A percentile compares a stretch with the other conserved stretches of the same genome.
Conservation (phyloP, 768 basidiomycete genomes). For the Leccinum fibrillosum region DNA sequence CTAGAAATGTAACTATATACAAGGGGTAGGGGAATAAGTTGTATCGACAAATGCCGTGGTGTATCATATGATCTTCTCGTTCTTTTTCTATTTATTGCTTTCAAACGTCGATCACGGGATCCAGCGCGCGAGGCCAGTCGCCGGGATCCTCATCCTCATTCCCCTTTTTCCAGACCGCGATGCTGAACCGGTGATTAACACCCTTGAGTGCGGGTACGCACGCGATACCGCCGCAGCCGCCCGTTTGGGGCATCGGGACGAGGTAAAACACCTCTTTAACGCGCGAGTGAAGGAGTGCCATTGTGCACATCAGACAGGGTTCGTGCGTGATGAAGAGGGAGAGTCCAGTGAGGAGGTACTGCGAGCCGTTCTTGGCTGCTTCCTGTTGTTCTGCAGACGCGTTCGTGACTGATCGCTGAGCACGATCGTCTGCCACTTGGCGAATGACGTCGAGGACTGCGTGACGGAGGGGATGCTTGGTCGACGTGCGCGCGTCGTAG, state of each 20-base stretch:
- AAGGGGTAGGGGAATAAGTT: background rate
- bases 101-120: slow-evolving; percentile 10
- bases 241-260: slow-evolving; percentile 68
- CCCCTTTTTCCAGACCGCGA: slow-evolving; percentile 58
- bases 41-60: background rate
- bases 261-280: slow-evolving; percentile 83
- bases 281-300: slow-evolving; percentile 94
- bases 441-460: slow-evolving; percentile 76
- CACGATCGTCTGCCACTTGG: slow-evolving; percentile 56
- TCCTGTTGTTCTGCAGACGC: slow-evolving; percentile 10
- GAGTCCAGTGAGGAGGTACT: slow-evolving; percentile 85
- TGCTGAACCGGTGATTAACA: slow-evolving; percentile 85
- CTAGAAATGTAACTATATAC: background rate
- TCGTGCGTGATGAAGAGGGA: slow-evolving; percentile 92
- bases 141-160: background rate
- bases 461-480: slow-evolving; percentile 79
- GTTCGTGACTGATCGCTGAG: slow-evolving; percentile 15
- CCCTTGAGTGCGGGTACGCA: slow-evolving; percentile 80
- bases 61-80: background rate
- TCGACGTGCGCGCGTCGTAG: slow-evolving; percentile 67
- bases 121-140: slow-evolving; percentile 15
- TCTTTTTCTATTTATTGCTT: background rate
- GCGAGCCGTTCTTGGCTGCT: slow-evolving; percentile 54
- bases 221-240: slow-evolving; percentile 78
- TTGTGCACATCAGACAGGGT: slow-evolving; percentile 96